Evolutionary conservation across 768 basidiomycete species (phyloP).

Genomic region (Lepiota brunneoincarnata): DNA sequence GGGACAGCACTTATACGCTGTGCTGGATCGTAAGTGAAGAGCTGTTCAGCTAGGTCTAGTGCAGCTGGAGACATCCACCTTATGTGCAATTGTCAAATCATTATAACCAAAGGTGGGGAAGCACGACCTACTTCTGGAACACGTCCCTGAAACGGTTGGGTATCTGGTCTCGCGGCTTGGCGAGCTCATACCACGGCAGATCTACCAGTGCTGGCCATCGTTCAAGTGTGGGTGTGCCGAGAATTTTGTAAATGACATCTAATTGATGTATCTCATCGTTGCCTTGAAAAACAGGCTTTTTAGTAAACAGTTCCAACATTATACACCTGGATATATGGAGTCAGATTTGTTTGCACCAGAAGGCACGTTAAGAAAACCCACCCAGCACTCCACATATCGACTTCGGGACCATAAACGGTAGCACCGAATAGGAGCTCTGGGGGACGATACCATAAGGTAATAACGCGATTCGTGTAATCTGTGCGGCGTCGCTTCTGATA

Average conservation of each 20-base stretch:
- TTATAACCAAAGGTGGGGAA: background rate
- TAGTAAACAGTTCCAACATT: slow-evolving; percentile 95
- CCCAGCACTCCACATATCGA: slow-evolving; percentile 99
- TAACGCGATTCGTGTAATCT: slow-evolving; percentile 99
- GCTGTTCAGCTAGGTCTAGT: slow-evolving; percentile 80
- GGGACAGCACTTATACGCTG: slow-evolving; percentile 74
- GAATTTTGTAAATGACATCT: slow-evolving; percentile 85
- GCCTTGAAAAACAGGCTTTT: slow-evolving; percentile 97
- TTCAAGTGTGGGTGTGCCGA: slow-evolving; percentile 83
- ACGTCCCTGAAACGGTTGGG: slow-evolving; percentile 77
- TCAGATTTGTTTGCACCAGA: background rate
- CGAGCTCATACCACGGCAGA: slow-evolving; percentile 98
- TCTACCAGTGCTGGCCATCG: slow-evolving; percentile 82
- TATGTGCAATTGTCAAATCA: slow-evolving; percentile 1
- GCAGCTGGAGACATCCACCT: slow-evolving; percentile 88
- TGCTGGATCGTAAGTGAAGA: slow-evolving; percentile 80
- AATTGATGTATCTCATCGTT: slow-evolving; percentile 98
- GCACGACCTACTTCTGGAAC: slow-evolving; percentile 73
- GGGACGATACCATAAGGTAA: slow-evolving; percentile 97
- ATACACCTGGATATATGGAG: slow-evolving; percentile 70
- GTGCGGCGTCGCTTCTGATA: slow-evolving; percentile 87
- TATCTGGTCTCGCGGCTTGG: slow-evolving; percentile 79
- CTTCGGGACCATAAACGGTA: slow-evolving; percentile 94
- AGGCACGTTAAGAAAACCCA: slow-evolving; percentile 32
- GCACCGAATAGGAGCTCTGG: slow-evolving; percentile 94